phyloP scores from a whole-genome alignment of 768 basidiomycete genomes.

The Coprinopsis strossmayeri region DNA sequence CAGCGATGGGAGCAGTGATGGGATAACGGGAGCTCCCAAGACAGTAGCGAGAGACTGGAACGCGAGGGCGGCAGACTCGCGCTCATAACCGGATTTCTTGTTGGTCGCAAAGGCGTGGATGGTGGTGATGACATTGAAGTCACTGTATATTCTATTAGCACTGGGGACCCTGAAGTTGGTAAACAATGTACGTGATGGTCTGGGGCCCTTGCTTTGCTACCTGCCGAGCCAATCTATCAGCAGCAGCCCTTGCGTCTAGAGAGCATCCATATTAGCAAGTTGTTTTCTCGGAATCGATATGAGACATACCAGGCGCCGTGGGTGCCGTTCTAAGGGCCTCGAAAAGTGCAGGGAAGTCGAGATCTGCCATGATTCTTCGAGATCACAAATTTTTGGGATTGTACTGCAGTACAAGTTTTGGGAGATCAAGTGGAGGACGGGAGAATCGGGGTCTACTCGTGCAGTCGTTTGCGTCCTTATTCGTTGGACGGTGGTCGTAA shows the following conservation, averaged over 20 bases:
- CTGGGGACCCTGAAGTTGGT: neutral
- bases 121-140: slow-evolving; percentile 53
- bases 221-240: slow-evolving; percentile 72
- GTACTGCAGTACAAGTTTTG: too few relatives aligned
- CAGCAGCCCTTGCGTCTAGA: slow-evolving; percentile 77
- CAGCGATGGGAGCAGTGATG: slow-evolving; percentile 72
- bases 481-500: too few relatives aligned
- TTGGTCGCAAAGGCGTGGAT: slow-evolving; percentile 69
- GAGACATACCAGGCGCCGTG: slow-evolving; percentile 47
- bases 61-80: slow-evolving; percentile 80
- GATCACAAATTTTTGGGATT: too few relatives aligned
- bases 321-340: slow-evolving; percentile 51
- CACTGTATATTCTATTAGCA: slow-evolving; percentile 30
- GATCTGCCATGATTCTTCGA: slow-evolving; percentile 20
- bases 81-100: slow-evolving; percentile 84
- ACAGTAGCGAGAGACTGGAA: slow-evolving; percentile 68
- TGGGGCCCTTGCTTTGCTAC: slow-evolving; percentile 57
- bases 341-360: slow-evolving; percentile 3
- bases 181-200: slow-evolving; percentile 46
- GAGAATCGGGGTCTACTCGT: too few relatives aligned
- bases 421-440: too few relatives aligned
- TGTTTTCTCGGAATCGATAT: neutral
- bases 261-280: neutral
- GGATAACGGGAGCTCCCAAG: slow-evolving; percentile 65
- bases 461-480: too few relatives aligned